Base-by-base conservation (phyloP, 2,329 filamentous ascomycete species). In the Xylaria sp. region DNA sequence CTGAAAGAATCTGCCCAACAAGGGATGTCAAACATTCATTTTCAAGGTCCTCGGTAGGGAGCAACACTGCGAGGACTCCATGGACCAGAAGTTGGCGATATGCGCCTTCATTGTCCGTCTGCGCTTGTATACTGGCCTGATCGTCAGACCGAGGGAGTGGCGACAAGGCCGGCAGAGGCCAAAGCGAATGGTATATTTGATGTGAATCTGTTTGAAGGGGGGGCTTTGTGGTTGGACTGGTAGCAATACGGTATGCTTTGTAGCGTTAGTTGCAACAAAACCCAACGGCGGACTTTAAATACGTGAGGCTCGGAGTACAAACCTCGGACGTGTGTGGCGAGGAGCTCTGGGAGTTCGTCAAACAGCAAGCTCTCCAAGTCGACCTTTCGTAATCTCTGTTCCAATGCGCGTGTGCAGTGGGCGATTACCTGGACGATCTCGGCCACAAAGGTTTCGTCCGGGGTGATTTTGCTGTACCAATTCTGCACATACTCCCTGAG, bases 381-480 rank as follows among this genome's bases (percentile, higher is more conserved):
- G 32, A 97, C 87, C 76, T 91, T 89, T 66, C 93, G 87, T 67
- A 97, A 81, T 73, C 96, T 88, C 82, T 97, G 91, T 81, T 98
- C 96, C 66, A 99, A 81, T 8, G 90, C 93, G 65, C 93, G 87
- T 46, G 93, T 97, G 79, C 93, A 96, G 80, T 98, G 95, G 46
- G 95, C 96, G 75, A 98, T 92, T 72, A 97, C 90, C 76, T 93
- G 93, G 62, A 98, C 86, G 66, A 97, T 87, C 82, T 97, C 94
- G 73, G 91, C 90, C 68, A 96, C 90, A 77, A 99, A 97, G 13
- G 89, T 86, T 77, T 94, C 92, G 80, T 99, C 95, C 3, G 93
- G 89, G 1, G 95, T 97, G 79, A 99, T 96, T 79, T 91, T 95
- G 72, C 85, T 86, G 83, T 99, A 99, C 96, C 96, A 99, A 36